Evolutionary conservation across 1,139 yeast species (phyloP).

Genomic region (Petasospora fabianii): DNA sequence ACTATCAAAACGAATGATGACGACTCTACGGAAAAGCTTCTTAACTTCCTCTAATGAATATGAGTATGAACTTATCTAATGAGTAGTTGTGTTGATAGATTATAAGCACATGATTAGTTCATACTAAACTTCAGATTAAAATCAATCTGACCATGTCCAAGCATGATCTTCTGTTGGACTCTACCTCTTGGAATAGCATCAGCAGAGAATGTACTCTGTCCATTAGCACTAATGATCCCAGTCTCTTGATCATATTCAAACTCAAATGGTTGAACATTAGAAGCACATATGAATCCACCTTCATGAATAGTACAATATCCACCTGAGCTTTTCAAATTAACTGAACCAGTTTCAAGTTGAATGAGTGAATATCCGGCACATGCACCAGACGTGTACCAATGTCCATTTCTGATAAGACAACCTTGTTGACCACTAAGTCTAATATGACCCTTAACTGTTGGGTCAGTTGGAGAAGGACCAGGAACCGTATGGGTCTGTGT

Average conservation of each 20-base stretch:
- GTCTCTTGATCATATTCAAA: conserved; percentile 48
- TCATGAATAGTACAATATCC: conserved; percentile 50
- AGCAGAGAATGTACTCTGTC: conserved; percentile 63
- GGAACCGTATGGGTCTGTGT: conserved; percentile 23
- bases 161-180: conserved; percentile 50
- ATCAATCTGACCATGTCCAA: conserved; percentile 39
- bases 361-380: conserved; percentile 68
- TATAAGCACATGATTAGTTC: not conserved
- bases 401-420: conserved; percentile 80
- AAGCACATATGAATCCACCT: conserved; percentile 32
- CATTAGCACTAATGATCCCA: conserved; percentile 58
- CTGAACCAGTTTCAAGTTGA: conserved; percentile 56
- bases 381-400: conserved; percentile 79
- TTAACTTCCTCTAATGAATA: conserved; percentile 1
- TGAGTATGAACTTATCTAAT: conserved; percentile 1
- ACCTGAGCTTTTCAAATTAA: conserved; percentile 27
- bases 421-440: conserved; percentile 58
- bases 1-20: not conserved
- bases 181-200: conserved; percentile 44
- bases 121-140: conserved; percentile 11
- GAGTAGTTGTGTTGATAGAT: not conserved
- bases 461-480: conserved; percentile 28
- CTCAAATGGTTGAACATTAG: conserved; percentile 40
- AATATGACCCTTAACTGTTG: conserved; percentile 41
- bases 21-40: conserved; percentile 12